Conservation (phyloP, 108 stramenopile species). For the Chaetoceros muelleri region DNA sequence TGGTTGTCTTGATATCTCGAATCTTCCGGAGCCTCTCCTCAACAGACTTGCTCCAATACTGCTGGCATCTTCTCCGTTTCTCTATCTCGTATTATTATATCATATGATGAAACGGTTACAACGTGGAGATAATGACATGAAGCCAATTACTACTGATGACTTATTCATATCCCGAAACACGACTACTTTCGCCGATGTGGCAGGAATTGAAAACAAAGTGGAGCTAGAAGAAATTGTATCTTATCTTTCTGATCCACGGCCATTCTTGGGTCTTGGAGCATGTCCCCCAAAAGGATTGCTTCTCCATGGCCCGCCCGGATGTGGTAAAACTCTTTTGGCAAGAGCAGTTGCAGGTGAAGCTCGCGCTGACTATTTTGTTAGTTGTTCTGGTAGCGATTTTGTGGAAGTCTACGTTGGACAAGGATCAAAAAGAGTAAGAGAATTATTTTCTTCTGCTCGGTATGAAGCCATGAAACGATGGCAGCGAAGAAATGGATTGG, state of each 20-base stretch:
- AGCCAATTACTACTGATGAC: neutral
- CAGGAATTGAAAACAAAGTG: constrained; percentile 75
- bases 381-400: constrained; percentile 74
- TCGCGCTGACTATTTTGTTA: constrained; percentile 46
- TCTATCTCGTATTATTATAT: neutral
- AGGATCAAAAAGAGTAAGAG: constrained; percentile 81
- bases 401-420: constrained; percentile 81
- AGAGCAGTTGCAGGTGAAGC: constrained; percentile 73
- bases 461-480: constrained; percentile 23
- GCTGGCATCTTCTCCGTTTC: neutral
- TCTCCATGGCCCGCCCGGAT: constrained; percentile 73
- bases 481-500: neutral
- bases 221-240: constrained; percentile 86
- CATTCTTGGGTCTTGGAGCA: constrained; percentile 44
- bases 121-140: neutral
- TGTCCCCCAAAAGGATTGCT: constrained; percentile 63
- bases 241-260: constrained; percentile 42
- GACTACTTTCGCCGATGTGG: constrained; percentile 86
- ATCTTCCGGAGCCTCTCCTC: constrained; percentile 36
- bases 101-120: neutral
- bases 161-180: neutral
- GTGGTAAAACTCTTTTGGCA: constrained; percentile 76
- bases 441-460: constrained; percentile 69
- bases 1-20: constrained; percentile 45
- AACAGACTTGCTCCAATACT: constrained; percentile 1